Base-by-base conservation (phyloP, 805 yeast species). In the Candida silvatica region DNA sequence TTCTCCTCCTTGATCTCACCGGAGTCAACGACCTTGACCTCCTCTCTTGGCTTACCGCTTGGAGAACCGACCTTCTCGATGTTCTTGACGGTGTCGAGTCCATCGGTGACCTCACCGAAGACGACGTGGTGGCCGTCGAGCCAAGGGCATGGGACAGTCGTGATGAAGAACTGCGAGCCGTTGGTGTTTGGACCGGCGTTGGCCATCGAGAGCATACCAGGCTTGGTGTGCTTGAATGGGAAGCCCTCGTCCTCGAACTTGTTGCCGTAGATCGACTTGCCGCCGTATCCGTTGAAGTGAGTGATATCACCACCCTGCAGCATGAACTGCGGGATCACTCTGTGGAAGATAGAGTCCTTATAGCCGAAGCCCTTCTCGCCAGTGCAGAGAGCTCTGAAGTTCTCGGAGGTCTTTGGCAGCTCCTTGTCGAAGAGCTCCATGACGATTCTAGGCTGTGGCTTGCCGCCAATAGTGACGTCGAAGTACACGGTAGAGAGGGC, bases 161-260 rank as follows among this genome's bases (percentile, higher is more conserved):
- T 86, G 68, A 86, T 81, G 75, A 90, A 88, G 67, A 88, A 88
- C 69, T 88, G 97, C 37, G 96, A 87, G 39, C 97, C 97, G 69
- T 90, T 90, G 68, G 97, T 85, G 79, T 86, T 84, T 64, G 94
- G 95, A 51, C 97, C 97, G 45, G 97, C 94, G 61, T 90, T 90
- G 61, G 97, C 97, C 97, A 90, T 90, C 44, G 95, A 85, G 62
- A 64, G 81, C 66, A 74, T 87, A 46, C 73, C 74, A 72, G 71
- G 94, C 77, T 63, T 77, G 69, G 67, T 69, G 67, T 90, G 97
- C 56, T 62, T 78, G 67, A 68, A 67, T 56, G 53, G 45, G 57
- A 82, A 82, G 74, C 80, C 81, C 61, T 82, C 94, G 54, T 82
- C 94, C 31, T 69, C 69, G 64, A 82, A 82, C 59, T 71, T 77